Base-by-base conservation (phyloP, 2,329 filamentous ascomycete species). In the Hypomyces perniciosus region DNA sequence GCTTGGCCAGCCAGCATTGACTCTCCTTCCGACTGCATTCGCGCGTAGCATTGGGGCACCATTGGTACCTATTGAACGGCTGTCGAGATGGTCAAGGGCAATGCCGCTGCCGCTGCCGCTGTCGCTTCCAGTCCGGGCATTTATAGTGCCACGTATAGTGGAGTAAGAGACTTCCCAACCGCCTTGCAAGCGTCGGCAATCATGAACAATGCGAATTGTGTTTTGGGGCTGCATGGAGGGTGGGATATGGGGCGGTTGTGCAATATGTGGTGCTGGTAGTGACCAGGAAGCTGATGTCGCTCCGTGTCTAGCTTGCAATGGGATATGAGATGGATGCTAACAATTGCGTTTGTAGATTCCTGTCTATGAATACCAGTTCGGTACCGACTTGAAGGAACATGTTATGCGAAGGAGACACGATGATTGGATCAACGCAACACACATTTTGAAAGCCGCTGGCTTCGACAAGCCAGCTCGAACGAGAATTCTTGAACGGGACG, bases 341-440 rank as follows among this genome's bases (percentile, higher is more conserved):
- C 20, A 48, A 52, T 31, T 30, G 2, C 31, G 12, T 30, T 45
- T 53, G 12, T 42, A 96, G 90, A 90, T 96, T 55, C 92, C 92
- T 34, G 92, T 97, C 8, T 96, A 93, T 67, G 93, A 97, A 66
- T 93, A 83, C 71, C 90, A 95, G 67, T 85, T 95, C 61, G 89
- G 85, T 34, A 78, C 76, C 58, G 90, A 95, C 65, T 65, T 84
- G 31, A 84, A 86, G 65, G 81, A 86, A 62, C 90, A 96, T 88
- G 88, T 97, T 58, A 99, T 99, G 93, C 86, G 93, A 68, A 83
- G 93, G 46, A 84, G 92, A 54, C 81, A 84, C 48, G 93, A 99
- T 69, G 84, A 97, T 70, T 99, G 92, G 90, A 93, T 99, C 73
- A 99, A 99, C 76, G 93, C 93, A n/a, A 99, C 93, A 48, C 93